Base-by-base conservation (phyloP, 2,329 filamentous ascomycete genomes). In the Fusarium burgessii region DNA sequence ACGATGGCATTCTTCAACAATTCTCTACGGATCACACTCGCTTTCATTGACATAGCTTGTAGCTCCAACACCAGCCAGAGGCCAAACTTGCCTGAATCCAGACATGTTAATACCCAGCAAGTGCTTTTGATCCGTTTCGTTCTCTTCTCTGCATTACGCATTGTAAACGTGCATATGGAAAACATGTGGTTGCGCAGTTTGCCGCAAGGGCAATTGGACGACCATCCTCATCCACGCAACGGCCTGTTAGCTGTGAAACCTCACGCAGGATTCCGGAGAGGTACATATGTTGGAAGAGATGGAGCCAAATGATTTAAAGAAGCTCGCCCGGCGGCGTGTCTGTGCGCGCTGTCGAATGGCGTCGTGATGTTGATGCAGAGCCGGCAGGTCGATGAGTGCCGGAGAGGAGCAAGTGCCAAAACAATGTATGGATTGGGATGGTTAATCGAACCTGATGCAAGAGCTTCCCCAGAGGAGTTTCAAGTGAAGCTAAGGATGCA, bases 341-440 rank as follows among this genome's bases (percentile, higher is more conserved):
- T 85, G 64, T 89, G 89, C 77, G 85, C 87, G 14, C 55, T 71
- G 12, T 70, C 72, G 43, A 74, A 67, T n/a, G 75, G 74, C 1
- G 58, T 73, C 10, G 29, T 62, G 5, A 60, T 60, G 23, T 41
- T 72, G 17, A 63, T 62, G 88, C 87, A 3, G 88, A 87, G 66
- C 77, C 90, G 45, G 88, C 0, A 80, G 85, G 5, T 90, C 86
- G 80, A 80, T 91, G 56, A 86, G 86, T 61, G 88, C 87, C 1
- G 89, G 86, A 72, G 88, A 91, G 77, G 88, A 86, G 64, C 88
- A 90, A 82, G 90, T 90, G 88, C 86, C 86, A 1, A 88, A 23
- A 91, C 77, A 88, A 90, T 74, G 87, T 85, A 10, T 90, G 88
- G 88, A 90, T 90, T 79, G 90, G 79, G 90, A 89, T 76, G 87